Conservation (phyloP, 208 protist species). For the Trypanosoma brucei region DNA sequence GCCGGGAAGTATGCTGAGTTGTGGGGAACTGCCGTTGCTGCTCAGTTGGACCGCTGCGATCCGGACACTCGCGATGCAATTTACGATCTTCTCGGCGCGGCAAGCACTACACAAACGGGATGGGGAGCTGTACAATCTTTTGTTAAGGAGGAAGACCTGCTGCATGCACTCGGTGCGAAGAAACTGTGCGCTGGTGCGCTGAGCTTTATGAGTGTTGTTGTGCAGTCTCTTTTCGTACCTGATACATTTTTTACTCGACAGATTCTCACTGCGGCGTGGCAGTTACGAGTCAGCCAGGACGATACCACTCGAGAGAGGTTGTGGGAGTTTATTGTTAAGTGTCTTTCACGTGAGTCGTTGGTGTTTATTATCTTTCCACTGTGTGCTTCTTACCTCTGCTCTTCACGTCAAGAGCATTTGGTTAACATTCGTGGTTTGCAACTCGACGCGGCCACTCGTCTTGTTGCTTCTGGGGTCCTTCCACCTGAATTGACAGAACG, state of each 20-base stretch:
- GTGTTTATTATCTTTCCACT: constrained; percentile 16
- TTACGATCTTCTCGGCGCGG: constrained; percentile 46
- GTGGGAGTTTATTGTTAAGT: constrained; percentile 28
- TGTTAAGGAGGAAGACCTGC: constrained; percentile 30
- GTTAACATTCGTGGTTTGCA: constrained; percentile 51
- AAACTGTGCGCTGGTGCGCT: constrained; percentile 32
- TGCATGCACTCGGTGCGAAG: constrained; percentile 23
- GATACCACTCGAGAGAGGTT: constrained; percentile 45
- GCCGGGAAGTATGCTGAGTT: constrained; percentile 28
- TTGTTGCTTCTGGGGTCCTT: constrained; percentile 23
- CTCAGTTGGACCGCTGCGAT: constrained; percentile 15
- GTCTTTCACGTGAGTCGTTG: constrained; percentile 5
- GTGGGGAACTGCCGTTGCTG: constrained; percentile 36
- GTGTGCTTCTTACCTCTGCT: constrained; percentile 63
- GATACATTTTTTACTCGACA: constrained; percentile 29
- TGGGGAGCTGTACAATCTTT: constrained; percentile 27
- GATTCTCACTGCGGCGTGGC: constrained; percentile 51
- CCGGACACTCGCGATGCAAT: constrained; percentile 33
- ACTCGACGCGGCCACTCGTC: constrained; percentile 31
- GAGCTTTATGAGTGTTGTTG: constrained; percentile 30
- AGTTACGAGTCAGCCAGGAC: constrained; percentile 34
- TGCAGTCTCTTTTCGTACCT: constrained; percentile 41
- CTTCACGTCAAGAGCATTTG: constrained; percentile 24
- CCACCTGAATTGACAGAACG: constrained; percentile 29
- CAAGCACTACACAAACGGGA: constrained; percentile 40